Base-by-base conservation (phyloP, 2,329 filamentous ascomycete genomes). In the Colletotrichum australisinense region DNA sequence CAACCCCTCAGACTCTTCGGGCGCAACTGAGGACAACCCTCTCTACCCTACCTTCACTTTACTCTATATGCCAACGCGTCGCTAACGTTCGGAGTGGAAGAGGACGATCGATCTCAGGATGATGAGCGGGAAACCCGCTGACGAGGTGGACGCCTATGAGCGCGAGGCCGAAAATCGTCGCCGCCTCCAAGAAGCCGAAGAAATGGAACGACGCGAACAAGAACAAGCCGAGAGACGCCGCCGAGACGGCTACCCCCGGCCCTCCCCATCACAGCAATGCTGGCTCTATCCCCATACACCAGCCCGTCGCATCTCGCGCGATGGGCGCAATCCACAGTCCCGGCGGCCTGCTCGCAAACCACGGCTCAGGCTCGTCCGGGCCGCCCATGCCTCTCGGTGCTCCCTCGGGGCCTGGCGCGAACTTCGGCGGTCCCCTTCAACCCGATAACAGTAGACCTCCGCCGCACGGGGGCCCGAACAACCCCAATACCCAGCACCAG, bases 231-330 rank as follows among this genome's bases (percentile, higher is more conserved):
- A 94, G 76, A 86, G 89, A 76, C 87, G 89, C 76, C 86, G 89
- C 72, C 87, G 90, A 80, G 91, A 93, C 56, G 89, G 91, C 64
- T 92, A 91, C 79, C 93, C 92, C 77, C 89, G 80, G 82, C 63
- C 90, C 93, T 73, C 91, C 93, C 30, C 95, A 97, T 80, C 95
- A 98, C 82, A 97, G 93, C 83, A 95, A 94, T 80, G 92, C 94
- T 52, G 94, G 93, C 70, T 95, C 95, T 3, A 94, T 98, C 67
- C 95, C 95, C 67, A 93, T 98, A 78, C 96, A 98, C 83, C 96
- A 98, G 82, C 96, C 96, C 5, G 95, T 98, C 72, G 96, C 96
- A 75, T 91, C 95, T 80, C 88, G 95, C 83, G 87, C 95, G 75
- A 85, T 93, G 70, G 93, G 92, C 75, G 93, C 94, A 65, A 97